phyloP scores from a whole-genome alignment of 78 protist species.

The Dictyostelium brefeldianum region DNA sequence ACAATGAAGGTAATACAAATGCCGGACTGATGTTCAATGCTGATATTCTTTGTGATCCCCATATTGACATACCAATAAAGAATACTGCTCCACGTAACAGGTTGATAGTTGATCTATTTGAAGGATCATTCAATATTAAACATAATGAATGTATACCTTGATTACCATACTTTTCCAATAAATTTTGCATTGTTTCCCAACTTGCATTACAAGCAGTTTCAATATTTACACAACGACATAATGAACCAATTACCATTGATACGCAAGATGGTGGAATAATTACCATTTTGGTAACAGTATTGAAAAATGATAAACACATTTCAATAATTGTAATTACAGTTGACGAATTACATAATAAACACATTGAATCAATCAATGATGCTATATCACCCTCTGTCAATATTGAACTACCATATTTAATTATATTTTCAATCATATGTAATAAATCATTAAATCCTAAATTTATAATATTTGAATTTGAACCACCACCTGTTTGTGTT shows the following conservation, averaged over 20 bases:
- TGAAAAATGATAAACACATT: conserved; percentile 46
- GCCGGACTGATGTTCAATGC: conserved; percentile 40
- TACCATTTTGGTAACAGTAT: conserved; percentile 16
- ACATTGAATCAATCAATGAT: conserved; percentile 43
- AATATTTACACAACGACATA: conserved; percentile 60
- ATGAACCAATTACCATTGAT: conserved; percentile 39
- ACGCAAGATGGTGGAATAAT: conserved; percentile 69
- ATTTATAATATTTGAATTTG: not conserved
- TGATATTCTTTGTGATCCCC: conserved; percentile 81
- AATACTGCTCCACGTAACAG: conserved; percentile 79
- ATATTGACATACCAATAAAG: conserved; percentile 82
- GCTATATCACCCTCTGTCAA: conserved; percentile 68
- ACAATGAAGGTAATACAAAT: conserved; percentile 55
- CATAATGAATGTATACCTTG: conserved; percentile 73
- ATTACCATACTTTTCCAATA: conserved; percentile 59
- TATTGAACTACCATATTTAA: not conserved
- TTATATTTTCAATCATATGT: conserved; percentile 25
- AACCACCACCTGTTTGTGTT: not conserved
- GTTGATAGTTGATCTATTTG: conserved; percentile 52
- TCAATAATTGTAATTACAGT: conserved; percentile 1
- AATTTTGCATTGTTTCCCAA: conserved; percentile 67
- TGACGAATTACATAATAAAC: conserved; percentile 40
- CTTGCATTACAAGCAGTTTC: conserved; percentile 49
- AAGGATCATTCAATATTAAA: conserved; percentile 50
- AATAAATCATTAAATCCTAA: conserved; percentile 40